These are phyloP conservation scores for Mycosphaerella sp. DNA, from an alignment of 2,329 filamentous ascomycete species.

Conservation along the genomic window DNA sequence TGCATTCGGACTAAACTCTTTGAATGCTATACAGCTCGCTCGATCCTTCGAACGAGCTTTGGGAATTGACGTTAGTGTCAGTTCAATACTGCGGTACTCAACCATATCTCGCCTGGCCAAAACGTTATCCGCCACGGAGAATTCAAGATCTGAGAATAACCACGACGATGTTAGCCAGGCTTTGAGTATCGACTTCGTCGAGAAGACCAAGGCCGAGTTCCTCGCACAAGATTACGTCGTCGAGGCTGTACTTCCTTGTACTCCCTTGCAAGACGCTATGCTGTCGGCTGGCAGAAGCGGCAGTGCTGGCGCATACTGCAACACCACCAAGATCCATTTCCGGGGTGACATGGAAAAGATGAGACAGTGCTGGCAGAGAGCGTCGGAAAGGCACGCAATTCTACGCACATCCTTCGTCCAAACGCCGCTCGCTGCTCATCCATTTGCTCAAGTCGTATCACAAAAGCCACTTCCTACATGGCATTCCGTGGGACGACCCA, in stretches of 20 bases:
- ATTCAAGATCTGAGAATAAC: neutral
- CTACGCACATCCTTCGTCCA: conserved; percentile 68
- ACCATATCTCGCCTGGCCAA: conserved; percentile 54
- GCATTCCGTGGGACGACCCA: conserved; percentile 20
- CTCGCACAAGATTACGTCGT: conserved; percentile 31
- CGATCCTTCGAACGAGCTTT: conserved; percentile 49
- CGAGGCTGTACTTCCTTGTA: conserved; percentile 66
- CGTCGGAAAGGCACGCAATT: conserved; percentile 65
- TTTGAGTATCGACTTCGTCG: conserved; percentile 8
- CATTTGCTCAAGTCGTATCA: conserved; percentile 69
- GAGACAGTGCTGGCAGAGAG: conserved; percentile 54
- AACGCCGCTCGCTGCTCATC: conserved; percentile 54
- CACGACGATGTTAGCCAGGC: neutral
- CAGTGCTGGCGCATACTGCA: conserved; percentile 58
- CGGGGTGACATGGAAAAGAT: conserved; percentile 48
- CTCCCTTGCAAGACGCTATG: conserved; percentile 84
- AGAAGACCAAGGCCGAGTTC: conserved; percentile 3
- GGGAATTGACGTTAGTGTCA: conserved; percentile 56
- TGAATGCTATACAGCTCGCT: conserved; percentile 69
- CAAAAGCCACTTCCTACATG: conserved; percentile 42
- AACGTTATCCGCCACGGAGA: neutral
- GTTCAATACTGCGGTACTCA: conserved; percentile 60
- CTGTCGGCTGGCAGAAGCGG: conserved; percentile 51
- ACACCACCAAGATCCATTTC: conserved; percentile 62
- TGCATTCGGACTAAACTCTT: conserved; percentile 58